Base-by-base conservation (phyloP, 768 basidiomycete genomes). In the Tricholoma sp. region DNA sequence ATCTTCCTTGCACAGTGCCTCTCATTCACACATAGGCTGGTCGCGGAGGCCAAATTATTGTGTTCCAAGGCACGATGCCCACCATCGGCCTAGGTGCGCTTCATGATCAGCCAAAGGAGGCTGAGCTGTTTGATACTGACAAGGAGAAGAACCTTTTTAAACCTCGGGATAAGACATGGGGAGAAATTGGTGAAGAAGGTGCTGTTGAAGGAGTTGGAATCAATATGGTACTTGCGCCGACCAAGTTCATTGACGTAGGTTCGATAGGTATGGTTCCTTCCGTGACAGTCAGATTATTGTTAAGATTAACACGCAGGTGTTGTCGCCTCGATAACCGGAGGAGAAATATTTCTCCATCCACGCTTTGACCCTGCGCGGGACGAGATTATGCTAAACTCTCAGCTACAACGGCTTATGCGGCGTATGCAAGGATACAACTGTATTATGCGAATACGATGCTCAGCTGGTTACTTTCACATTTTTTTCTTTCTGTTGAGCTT, bases 301-400 rank as follows among this genome's bases (percentile, higher is more conserved):
- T 15, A 13, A 52, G 18, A 32, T 39, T 52, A 55, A 31, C 48
- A 33, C 13, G n/a, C 36, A 86, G 89, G 88, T 42, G 70, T 78
- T 3, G 78, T 94, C 6, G 67, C 88, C 0, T 84, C 84, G 0
- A 67, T 84, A 10, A 93, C 92, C 6, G 97, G 97, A 12, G 97
- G 97, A 17, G 92, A 94, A 56, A 64, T 96, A 1, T 95, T 89
- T 72, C 96, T 88, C 74, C 89, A 95, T 65, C 97, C 96, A 8
- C 81, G 91, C n/a, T 99, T 93, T 68, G 80, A 87, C 52, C 78
- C 82, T 3, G 68, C 70, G 6, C 80, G 88, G 50, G 94, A 97
- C 66, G 78, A 77, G 7, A 63, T 74, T 7, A 73, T 83, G 5
- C 64, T 99, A 11, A 72, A 79, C n/a, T 87, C 86, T n/a, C 91